Conservation (phyloP, 345 rosid genomes). For the Trapa bicornis region DNA sequence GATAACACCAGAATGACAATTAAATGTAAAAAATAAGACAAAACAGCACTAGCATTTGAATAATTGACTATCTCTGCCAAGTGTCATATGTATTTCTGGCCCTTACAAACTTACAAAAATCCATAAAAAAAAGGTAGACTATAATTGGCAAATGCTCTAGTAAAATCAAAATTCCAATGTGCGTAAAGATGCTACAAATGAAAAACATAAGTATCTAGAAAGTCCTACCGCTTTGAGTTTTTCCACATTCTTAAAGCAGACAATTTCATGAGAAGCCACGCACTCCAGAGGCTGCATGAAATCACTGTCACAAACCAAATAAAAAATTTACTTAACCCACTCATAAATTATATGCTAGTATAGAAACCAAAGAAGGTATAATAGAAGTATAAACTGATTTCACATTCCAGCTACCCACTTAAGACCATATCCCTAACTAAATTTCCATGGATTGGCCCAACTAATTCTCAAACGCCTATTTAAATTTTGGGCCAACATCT, state of each 20-base stretch:
- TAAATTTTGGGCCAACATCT: too few relatives aligned
- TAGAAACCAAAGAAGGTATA: not conserved
- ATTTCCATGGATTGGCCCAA: too few relatives aligned
- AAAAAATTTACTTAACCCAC: not conserved
- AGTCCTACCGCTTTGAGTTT: conserved; percentile 50
- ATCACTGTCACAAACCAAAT: conserved; percentile 29
- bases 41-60: not conserved
- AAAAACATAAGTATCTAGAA: not conserved
- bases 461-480: too few relatives aligned
- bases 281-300: conserved; percentile 70
- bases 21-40: not conserved
- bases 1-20: not conserved
- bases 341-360: not conserved
- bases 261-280: conserved; percentile 51
- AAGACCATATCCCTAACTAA: too few relatives aligned
- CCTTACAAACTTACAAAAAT: not conserved
- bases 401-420: not conserved
- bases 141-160: not conserved
- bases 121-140: not conserved
- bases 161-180: not conserved
- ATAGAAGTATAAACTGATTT: not conserved
- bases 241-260: conserved; percentile 66
- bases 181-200: not conserved
- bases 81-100: not conserved
- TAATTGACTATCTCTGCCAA: not conserved